Percentiles rank a stretch among this genome's conserved stretches.
These are phyloP conservation scores for Salix dunnii DNA, from an alignment of 345 rosid species.

Conservation along the genomic window DNA sequence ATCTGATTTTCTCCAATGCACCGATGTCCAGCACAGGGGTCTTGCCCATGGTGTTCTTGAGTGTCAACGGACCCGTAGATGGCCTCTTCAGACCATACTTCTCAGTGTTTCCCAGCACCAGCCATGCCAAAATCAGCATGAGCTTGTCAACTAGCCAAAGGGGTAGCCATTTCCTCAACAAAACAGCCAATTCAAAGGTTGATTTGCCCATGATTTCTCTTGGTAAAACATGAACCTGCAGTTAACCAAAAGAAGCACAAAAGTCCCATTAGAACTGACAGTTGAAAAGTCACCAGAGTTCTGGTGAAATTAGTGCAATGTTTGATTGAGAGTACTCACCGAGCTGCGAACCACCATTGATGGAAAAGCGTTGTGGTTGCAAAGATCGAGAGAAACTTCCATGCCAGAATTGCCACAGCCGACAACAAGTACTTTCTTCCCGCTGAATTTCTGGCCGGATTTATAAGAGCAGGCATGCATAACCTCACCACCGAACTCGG, in stretches of 20 bases:
- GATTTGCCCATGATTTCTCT: slow-evolving; percentile 76
- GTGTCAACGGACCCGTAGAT: slow-evolving; percentile 58
- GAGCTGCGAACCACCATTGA: slow-evolving; percentile 84
- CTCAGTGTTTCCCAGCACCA: slow-evolving; percentile 52
- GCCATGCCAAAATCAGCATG: slow-evolving; percentile 47
- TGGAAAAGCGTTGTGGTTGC: slow-evolving; percentile 64
- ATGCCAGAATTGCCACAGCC: slow-evolving; percentile 98
- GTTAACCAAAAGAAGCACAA: neutral
- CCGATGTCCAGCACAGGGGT: slow-evolving; percentile 85
- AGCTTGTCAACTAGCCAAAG: slow-evolving; percentile 73
- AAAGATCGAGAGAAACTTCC: slow-evolving; percentile 90
- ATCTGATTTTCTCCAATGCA: slow-evolving; percentile 58
- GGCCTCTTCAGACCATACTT: slow-evolving; percentile 68
- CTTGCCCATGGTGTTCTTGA: slow-evolving; percentile 57
- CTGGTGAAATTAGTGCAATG: too few relatives aligned
- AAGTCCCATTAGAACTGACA: neutral
- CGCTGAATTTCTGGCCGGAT: slow-evolving; percentile 65
- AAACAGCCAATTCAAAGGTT: slow-evolving; percentile 57
- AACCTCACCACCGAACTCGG: slow-evolving; percentile 65
- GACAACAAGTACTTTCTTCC: slow-evolving; percentile 72
- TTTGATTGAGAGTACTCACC: slow-evolving; percentile 38
- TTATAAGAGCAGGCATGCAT: slow-evolving; percentile 71
- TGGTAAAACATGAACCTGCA: slow-evolving; percentile 86
- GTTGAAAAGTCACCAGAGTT: neutral
- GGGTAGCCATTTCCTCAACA: slow-evolving; percentile 65